phyloP scores from a whole-genome alignment of 1,139 yeast species.

The Sugiyamaella sp. region DNA sequence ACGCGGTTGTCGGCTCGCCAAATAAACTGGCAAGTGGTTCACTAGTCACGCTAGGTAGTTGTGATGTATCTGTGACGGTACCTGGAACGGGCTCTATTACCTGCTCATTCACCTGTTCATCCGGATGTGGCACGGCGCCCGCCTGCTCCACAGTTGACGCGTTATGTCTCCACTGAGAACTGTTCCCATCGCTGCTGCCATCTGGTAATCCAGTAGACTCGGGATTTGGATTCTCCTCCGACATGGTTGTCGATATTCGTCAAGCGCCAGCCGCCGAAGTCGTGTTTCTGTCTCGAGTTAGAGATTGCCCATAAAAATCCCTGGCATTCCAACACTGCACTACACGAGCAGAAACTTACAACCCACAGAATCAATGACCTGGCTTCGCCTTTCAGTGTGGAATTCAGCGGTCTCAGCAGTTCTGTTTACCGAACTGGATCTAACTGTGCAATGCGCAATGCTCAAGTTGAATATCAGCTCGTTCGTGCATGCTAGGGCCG shows the following conservation, averaged over 20 bases:
- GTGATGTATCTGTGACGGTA: too few species aligned
- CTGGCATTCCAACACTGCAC: not conserved
- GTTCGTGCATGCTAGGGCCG: constrained; percentile 1
- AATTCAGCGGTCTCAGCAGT: too few species aligned
- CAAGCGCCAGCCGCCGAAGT: not conserved
- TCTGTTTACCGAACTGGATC: not conserved
- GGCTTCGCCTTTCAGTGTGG: too few species aligned
- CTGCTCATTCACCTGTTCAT: too few species aligned
- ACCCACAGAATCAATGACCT: not conserved
- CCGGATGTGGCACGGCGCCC: too few species aligned
- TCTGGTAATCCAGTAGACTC: not conserved
- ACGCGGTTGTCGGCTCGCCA: not conserved
- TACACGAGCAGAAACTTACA: not conserved
- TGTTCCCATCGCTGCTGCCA: not conserved
- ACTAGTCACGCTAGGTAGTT: not conserved
- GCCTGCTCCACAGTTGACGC: too few species aligned
- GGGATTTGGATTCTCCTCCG: constrained; percentile 9
- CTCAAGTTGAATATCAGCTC: not conserved
- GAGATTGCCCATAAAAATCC: not conserved
- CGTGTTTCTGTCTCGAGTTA: not conserved
- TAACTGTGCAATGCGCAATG: not conserved
- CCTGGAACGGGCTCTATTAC: too few species aligned
- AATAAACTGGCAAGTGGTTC: too few species aligned
- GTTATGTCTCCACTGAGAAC: not conserved
- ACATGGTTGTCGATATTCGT: constrained; percentile 1